Conservation (phyloP, 345 rosid species). For the Moricandia moricandioides region DNA sequence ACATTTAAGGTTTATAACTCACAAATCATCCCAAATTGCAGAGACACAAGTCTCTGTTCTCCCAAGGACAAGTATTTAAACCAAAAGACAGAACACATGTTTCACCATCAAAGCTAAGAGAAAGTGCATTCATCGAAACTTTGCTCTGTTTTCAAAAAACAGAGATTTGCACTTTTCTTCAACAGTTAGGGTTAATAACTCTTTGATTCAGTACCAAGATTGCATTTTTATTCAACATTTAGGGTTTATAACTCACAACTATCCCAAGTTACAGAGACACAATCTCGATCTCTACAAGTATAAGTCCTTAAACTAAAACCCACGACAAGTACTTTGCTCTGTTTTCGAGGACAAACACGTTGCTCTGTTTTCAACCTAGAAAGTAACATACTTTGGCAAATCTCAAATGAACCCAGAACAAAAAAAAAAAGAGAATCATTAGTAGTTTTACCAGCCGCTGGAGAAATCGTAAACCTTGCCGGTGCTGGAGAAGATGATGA, state of each 20-base stretch:
- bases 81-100: no score
- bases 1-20: conserved; percentile 16
- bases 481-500: conserved; percentile 83
- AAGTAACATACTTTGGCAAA: background rate
- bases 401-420: background rate
- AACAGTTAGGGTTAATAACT: background rate
- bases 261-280: background rate
- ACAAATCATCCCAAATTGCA: background rate
- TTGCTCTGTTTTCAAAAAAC: no score
- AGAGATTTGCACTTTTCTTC: no score
- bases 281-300: background rate
- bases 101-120: no score
- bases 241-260: conserved; percentile 11
- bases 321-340: conserved; percentile 21
- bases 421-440: background rate
- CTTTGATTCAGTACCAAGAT: background rate
- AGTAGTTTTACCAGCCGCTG: conserved; percentile 52
- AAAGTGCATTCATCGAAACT: no score
- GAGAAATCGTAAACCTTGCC: conserved; percentile 84
- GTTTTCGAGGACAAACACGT: background rate
- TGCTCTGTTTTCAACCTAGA: conserved; percentile 25
- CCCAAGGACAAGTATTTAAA: no score
- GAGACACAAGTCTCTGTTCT: no score
- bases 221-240: background rate
- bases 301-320: background rate